Base-by-base conservation (phyloP, 2,329 filamentous ascomycete genomes). In the Pseudogymnoascus sp. region DNA sequence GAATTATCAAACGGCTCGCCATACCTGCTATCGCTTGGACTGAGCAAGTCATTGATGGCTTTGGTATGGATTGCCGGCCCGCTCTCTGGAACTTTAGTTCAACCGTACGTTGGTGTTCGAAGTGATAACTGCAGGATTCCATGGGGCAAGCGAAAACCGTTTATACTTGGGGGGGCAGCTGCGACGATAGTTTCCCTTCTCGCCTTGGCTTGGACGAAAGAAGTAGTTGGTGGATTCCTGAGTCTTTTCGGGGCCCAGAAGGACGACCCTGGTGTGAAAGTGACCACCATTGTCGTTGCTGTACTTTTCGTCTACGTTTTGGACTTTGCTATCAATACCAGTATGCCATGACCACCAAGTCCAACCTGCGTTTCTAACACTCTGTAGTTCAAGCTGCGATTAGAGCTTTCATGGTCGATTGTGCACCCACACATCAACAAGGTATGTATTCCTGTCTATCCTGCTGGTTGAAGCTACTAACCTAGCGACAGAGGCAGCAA, bases 281-380 rank as follows among this genome's bases (percentile, higher is more conserved):
- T 79, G 3, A 77, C 79, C 41, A 83, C 89, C 57, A 93, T 96
- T 66, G 77, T 90, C 33, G 81, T 90, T 62, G 93, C 93, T 6
- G 91, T 96, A 5, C 71, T 92, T 31, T 88, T 92, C 76, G 89
- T 97, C 68, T 97, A 96, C 74, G 80, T 94, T 58, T 81, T 97
- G 59, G 93, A 97, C 73, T 94, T 97, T 73, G 86, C 92, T 69
- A 94, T 97, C 77, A 97, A 97, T 75, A 94, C 92, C 62, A 87
- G 86, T 89, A 76, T 68, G 79, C 74, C 63, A 59, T 7, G 60
- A 60, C 33, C 17, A 13, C 26, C 29, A 7, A 47, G n/a, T 29
- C 31, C 29, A 29, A 13, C 21, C 13, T 8, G 50, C 59, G 54
- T 17, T 54, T 54, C 66, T 58, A 66, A 60, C 8, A 44, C 26